phyloP scores from a whole-genome alignment of 176 grass and related monocot species.

The Poa annua region DNA sequence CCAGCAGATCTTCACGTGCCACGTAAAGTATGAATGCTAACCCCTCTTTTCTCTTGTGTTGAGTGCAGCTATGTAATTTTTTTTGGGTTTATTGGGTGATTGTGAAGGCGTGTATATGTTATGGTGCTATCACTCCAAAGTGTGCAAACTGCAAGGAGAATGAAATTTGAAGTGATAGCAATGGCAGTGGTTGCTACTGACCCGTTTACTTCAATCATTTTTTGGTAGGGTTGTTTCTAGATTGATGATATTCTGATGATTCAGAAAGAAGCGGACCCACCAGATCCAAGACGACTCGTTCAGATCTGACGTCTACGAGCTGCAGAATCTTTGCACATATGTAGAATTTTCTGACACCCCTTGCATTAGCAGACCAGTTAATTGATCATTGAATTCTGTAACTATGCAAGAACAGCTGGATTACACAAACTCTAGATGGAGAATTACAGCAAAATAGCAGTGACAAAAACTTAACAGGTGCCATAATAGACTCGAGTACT shows the following conservation, averaged over 20 bases:
- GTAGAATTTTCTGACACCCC: no score
- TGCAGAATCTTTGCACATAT: neutral
- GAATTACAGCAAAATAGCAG: no score
- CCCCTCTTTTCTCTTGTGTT: constrained; percentile 43
- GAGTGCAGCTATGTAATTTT: constrained; percentile 60
- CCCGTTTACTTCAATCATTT: neutral
- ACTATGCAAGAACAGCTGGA: neutral
- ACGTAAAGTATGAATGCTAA: constrained; percentile 26
- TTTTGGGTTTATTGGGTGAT: constrained; percentile 42
- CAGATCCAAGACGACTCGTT: neutral
- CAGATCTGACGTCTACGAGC: constrained; percentile 32
- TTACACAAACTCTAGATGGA: neutral
- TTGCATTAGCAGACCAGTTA: neutral
- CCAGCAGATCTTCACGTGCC: constrained; percentile 24
- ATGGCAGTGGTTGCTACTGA: constrained; percentile 33
- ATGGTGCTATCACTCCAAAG: constrained; percentile 32
- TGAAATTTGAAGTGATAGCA: constrained; percentile 35
- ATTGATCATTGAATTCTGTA: neutral
- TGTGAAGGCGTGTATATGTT: constrained; percentile 52
- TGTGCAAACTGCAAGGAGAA: constrained; percentile 30
- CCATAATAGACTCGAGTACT: no score
- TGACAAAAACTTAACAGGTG: no score
- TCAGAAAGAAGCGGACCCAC: no score
- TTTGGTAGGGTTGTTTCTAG: neutral
- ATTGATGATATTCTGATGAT: constrained; percentile 1